Evolutionary conservation across 805 yeast genomes (phyloP).

Genomic region (Lachancea thermotolerans): DNA sequence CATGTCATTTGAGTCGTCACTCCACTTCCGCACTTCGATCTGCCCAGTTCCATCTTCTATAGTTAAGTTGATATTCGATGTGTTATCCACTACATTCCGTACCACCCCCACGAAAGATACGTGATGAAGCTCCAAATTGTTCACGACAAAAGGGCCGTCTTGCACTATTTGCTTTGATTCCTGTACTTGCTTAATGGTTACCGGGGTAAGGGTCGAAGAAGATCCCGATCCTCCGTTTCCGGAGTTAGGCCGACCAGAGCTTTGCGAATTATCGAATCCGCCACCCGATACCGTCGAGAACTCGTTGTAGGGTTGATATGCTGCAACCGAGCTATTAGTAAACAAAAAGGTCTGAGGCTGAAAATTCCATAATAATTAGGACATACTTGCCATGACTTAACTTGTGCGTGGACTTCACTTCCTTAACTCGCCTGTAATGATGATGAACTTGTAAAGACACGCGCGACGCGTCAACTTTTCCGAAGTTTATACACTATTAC

Average conservation of each 20-base stretch:
- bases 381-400: not conserved
- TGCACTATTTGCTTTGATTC: constrained; percentile 54
- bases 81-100: constrained; percentile 54
- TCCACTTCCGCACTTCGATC: constrained; percentile 61
- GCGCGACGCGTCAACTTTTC: not conserved
- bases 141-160: constrained; percentile 58
- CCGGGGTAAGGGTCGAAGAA: constrained; percentile 44
- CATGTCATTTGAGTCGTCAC: constrained; percentile 35
- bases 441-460: not conserved
- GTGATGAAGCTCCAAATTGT: constrained; percentile 54
- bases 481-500: no score
- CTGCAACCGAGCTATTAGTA: constrained; percentile 6
- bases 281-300: constrained; percentile 29
- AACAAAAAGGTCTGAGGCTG: no score
- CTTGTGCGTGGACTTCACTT: no score
- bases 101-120: constrained; percentile 65
- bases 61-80: constrained; percentile 48
- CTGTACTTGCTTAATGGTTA: constrained; percentile 64
- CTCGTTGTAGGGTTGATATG: constrained; percentile 31
- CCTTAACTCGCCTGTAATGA: no score
- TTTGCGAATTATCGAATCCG: constrained; percentile 24
- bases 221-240: constrained; percentile 16
- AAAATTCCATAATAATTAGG: not conserved
- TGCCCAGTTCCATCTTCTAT: constrained; percentile 78
- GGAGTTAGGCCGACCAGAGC: constrained; percentile 18